These are phyloP conservation scores for Hypocreales sp. DNA, from an alignment of 2,329 filamentous ascomycete genomes.

Conservation along the genomic window DNA sequence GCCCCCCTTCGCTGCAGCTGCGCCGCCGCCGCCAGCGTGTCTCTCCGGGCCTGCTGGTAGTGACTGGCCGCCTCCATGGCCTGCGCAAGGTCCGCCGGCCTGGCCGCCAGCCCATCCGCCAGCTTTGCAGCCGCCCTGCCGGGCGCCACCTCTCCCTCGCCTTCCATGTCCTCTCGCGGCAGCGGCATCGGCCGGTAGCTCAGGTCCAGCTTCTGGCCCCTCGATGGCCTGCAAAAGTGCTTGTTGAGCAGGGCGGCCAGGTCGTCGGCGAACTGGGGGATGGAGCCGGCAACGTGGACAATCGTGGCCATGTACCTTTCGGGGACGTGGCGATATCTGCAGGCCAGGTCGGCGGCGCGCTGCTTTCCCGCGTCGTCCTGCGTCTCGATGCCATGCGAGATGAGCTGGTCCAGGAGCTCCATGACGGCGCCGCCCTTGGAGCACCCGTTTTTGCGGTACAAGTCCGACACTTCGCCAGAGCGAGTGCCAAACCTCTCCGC, in stretches of 20 bases:
- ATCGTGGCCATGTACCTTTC: constrained; percentile 24
- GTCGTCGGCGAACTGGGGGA: constrained; percentile 19
- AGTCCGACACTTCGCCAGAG: constrained; percentile 21
- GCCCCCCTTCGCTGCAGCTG: constrained; percentile 32
- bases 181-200: constrained; percentile 22
- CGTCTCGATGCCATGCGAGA: constrained; percentile 18
- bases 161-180: constrained; percentile 7
- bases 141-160: not conserved
- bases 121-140: not conserved
- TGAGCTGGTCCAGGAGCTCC: constrained; percentile 26
- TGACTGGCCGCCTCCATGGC: constrained; percentile 12
- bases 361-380: constrained; percentile 14
- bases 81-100: constrained; percentile 9
- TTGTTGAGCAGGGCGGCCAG: constrained; percentile 24
- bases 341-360: constrained; percentile 16
- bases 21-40: constrained; percentile 20
- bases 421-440: constrained; percentile 24
- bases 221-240: constrained; percentile 24
- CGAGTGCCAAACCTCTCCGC: constrained; percentile 26
- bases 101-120: not conserved
- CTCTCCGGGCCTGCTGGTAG: constrained; percentile 14
- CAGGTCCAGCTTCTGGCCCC: constrained; percentile 19
- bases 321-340: constrained; percentile 26
- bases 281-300: constrained; percentile 22
- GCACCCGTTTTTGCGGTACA: constrained; percentile 21